These are phyloP conservation scores for Lichtheimia hyalospora DNA, from an alignment of 371 early-diverging fungal species.

Conservation along the genomic window DNA sequence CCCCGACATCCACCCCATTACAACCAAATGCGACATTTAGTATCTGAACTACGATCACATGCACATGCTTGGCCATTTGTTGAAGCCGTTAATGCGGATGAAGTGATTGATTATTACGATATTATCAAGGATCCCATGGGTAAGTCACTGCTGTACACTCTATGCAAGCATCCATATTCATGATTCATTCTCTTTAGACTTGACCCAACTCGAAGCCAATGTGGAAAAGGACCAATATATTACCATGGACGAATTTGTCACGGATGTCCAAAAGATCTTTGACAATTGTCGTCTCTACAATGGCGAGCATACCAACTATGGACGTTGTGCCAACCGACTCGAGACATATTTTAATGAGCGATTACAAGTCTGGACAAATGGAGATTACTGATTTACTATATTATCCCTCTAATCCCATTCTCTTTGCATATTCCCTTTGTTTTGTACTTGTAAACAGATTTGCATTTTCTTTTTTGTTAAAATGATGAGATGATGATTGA, in stretches of 20 bases:
- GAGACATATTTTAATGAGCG: slow-evolving; percentile 52
- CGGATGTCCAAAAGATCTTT: slow-evolving; percentile 55
- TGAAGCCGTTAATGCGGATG: slow-evolving; percentile 91
- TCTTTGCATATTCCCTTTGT: too few relatives aligned
- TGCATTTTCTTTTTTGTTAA: too few relatives aligned
- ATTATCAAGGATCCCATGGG: slow-evolving; percentile 99
- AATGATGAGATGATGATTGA: too few relatives aligned
- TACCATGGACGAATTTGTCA: slow-evolving; percentile 40
- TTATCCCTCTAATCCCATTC: neutral
- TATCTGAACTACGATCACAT: slow-evolving; percentile 77
- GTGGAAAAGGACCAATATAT: slow-evolving; percentile 50
- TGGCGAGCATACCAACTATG: slow-evolving; percentile 61
- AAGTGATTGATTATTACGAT: slow-evolving; percentile 96
- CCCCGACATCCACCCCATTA: slow-evolving; percentile 59
- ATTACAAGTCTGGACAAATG: slow-evolving; percentile 21
- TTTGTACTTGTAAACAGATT: too few relatives aligned
- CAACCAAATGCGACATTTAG: slow-evolving; percentile 72
- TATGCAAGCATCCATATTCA: neutral
- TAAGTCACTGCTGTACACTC: slow-evolving; percentile 28
- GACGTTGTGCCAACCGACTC: slow-evolving; percentile 59
- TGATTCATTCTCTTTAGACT: slow-evolving; percentile 36
- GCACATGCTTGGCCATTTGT: slow-evolving; percentile 97
- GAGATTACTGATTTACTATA: slow-evolving; percentile 3
- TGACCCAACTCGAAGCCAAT: slow-evolving; percentile 60
- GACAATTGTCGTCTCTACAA: slow-evolving; percentile 70